These are phyloP conservation scores for Coffea humblotiana DNA, from an alignment of 305 asterid species.

Conservation along the genomic window DNA sequence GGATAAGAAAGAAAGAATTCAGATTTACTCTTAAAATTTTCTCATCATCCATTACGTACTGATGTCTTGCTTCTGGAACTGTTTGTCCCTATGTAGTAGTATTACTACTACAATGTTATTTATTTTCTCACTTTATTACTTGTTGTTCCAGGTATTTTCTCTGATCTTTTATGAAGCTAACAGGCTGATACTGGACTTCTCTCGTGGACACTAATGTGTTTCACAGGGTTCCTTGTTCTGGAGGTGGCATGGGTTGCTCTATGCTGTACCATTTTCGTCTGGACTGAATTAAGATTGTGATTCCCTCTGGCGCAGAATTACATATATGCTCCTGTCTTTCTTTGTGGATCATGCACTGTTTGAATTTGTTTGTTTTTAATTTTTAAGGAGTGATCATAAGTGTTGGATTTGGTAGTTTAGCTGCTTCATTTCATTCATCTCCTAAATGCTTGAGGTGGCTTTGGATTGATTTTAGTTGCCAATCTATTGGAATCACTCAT, in stretches of 20 bases:
- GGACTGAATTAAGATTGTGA: constrained; percentile 33
- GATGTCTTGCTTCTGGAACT: not conserved
- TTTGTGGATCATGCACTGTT: not conserved
- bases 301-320: not conserved
- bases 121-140: constrained; percentile 57
- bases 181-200: constrained; percentile 73
- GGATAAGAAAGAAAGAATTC: not conserved
- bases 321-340: not conserved
- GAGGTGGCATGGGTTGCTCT: constrained; percentile 54
- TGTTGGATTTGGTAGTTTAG: not conserved
- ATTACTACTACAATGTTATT: constrained; percentile 2
- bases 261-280: constrained; percentile 38
- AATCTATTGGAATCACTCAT: not conserved
- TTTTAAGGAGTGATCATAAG: not conserved
- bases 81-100: not conserved
- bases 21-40: not conserved
- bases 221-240: constrained; percentile 59
- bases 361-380: not conserved
- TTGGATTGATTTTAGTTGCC: not conserved
- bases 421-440: not conserved
- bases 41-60: not conserved
- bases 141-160: constrained; percentile 98
- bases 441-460: not conserved
- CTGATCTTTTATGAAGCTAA: constrained; percentile 97
- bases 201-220: constrained; percentile 56